phyloP scores from a whole-genome alignment of 2,329 filamentous ascomycete species.

The Penicillium decumbens region DNA sequence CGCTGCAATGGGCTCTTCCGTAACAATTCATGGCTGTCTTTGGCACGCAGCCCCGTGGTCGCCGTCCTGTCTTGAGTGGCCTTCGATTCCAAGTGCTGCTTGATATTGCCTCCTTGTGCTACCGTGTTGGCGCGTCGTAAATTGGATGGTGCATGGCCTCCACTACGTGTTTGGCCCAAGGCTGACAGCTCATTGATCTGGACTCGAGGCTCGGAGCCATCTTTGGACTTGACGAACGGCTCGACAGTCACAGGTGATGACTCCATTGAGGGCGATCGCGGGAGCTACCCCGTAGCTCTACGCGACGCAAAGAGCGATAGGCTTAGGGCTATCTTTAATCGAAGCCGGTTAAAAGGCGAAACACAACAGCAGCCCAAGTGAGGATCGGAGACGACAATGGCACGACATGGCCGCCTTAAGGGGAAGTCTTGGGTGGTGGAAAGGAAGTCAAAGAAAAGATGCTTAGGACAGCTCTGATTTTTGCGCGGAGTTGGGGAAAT shows the following conservation, averaged over 20 bases:
- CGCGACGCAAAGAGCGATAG: slow-evolving; percentile 8
- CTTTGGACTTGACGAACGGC: slow-evolving; percentile 11
- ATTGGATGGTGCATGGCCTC: slow-evolving; percentile 21
- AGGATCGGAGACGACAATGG: slow-evolving; percentile 27
- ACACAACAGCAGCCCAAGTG: slow-evolving; percentile 23
- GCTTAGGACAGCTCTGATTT: slow-evolving; percentile 18
- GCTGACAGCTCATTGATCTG: slow-evolving; percentile 17
- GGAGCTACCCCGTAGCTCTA: slow-evolving; percentile 11
- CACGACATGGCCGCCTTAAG: slow-evolving; percentile 27
- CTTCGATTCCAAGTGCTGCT: slow-evolving; percentile 28
- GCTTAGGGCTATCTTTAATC: not conserved
- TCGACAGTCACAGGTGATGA: slow-evolving; percentile 15
- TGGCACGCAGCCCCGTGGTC: slow-evolving; percentile 40
- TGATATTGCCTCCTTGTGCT: slow-evolving; percentile 32
- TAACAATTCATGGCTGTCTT: slow-evolving; percentile 51
- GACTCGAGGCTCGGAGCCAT: slow-evolving; percentile 16
- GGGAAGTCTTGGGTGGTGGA: not conserved
- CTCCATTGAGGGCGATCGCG: slow-evolving; percentile 21
- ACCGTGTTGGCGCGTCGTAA: slow-evolving; percentile 40
- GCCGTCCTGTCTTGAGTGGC: slow-evolving; percentile 32
- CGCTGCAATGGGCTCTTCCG: slow-evolving; percentile 38
- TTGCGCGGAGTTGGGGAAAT: slow-evolving; percentile 21
- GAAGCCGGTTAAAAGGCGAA: slow-evolving; percentile 10
- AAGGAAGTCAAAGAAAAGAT: not conserved
- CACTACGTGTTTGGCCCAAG: slow-evolving; percentile 15